Base-by-base conservation (phyloP, 441 rosid genomes). In the Pelargonium citronellum region DNA sequence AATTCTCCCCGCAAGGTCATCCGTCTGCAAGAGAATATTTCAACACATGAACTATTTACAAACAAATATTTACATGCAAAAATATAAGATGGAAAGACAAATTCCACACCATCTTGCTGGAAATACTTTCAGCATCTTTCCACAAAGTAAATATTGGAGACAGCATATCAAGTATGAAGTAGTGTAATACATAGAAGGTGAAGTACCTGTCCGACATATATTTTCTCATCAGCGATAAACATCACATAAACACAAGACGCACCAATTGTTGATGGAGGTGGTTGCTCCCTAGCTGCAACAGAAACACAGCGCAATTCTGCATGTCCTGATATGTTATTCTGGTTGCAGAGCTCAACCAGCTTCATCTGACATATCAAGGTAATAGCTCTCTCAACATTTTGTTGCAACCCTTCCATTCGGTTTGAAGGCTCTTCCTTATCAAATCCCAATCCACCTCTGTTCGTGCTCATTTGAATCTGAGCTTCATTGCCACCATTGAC, bases 201-300 rank as follows among this genome's bases (percentile, higher is more conserved):
- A 82, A 55, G 68, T 79, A 90, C 99, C 98, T 86, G 88, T 83
- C 99, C 99, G 9, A 95, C 84, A 71, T 95, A 95, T 67, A 95
- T 78, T 79, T 77, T 89, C 73, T 83, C 80, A 75, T 92, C 98
- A 0, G 92, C 90, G 76, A 91, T 84, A 71, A 79, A 78, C 97
- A 95, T 95, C 75, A 92, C 85, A 72, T 95, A 92, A 67, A 92
- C 95, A 7, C 95, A 85, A 8, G 99, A 95, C 75, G 88, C 81
- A 67, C 97, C 95, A 8, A 91, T 81, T 27, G 89, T 78, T 24
- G 97, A 92, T 65, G 99, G 99, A 79, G 98, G 98, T 9, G 98
- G 98, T 75, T 82, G 92, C 75, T 95, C 92, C 80, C 91, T 83
- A 27, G 86, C 87, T 72, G 87, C 91, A 69, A 95, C 81, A 2